These are phyloP conservation scores for Sphagnurus paluster DNA, from an alignment of 1,284 basidiomycete genomes.

Conservation along the genomic window DNA sequence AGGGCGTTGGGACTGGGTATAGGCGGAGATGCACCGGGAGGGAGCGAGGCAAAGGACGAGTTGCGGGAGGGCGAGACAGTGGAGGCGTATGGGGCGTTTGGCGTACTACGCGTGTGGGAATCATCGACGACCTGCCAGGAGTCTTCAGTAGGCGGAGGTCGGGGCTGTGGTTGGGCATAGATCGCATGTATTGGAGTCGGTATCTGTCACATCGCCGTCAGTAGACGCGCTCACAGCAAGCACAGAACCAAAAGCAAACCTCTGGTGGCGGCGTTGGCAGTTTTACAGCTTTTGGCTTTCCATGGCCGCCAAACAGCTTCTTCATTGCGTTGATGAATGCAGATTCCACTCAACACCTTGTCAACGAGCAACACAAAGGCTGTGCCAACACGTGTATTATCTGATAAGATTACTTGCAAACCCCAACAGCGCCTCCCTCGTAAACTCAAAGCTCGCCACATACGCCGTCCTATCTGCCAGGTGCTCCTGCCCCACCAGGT, in stretches of 20 bases:
- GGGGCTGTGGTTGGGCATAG: constrained; percentile 15
- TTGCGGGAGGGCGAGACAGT: constrained; percentile 43
- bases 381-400: constrained; percentile 15
- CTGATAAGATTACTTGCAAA: constrained; percentile 28
- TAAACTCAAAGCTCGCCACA: constrained; percentile 58
- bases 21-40: constrained; percentile 41
- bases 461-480: constrained; percentile 30
- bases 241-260: no score
- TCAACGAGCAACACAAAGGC: constrained; percentile 12
- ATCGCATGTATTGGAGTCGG: constrained; percentile 23
- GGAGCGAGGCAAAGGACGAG: constrained; percentile 45
- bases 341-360: constrained; percentile 8
- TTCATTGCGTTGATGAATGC: constrained; percentile 18
- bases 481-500: constrained; percentile 35
- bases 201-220: no score
- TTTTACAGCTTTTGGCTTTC: constrained; percentile 17
- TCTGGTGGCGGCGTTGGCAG: no score
- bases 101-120: constrained; percentile 18
- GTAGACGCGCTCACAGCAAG: no score
- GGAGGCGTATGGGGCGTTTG: constrained; percentile 27
- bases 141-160: constrained; percentile 25
- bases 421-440: constrained; percentile 46
- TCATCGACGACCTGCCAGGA: constrained; percentile 57
- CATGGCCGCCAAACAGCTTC: constrained; percentile 19
- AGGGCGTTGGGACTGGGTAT: constrained; percentile 30